Percentiles rank a stretch among this genome's conserved stretches.
Conservation (phyloP, 1,139 yeast species). For the Saccharomyces hybrid region DNA sequence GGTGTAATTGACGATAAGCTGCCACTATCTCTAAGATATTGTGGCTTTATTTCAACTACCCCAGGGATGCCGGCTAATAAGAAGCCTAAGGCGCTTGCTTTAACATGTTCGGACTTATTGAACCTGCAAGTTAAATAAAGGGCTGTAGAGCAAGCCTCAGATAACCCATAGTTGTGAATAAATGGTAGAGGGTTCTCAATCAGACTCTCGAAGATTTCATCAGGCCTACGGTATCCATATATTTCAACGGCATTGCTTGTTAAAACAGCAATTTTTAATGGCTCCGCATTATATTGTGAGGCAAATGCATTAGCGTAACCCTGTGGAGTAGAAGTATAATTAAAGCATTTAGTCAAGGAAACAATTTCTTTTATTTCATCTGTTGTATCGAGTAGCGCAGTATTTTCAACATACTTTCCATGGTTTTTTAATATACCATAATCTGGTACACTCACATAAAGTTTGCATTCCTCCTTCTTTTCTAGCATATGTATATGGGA, state of each 20-base stretch:
- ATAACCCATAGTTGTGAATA: constrained; percentile 49
- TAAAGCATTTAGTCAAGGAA: constrained; percentile 60
- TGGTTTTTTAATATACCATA: constrained; percentile 72
- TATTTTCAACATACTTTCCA: constrained; percentile 69
- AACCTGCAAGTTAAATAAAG: constrained; percentile 73
- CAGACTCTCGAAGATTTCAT: constrained; percentile 61
- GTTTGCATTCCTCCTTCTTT: constrained; percentile 24
- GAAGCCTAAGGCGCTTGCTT: constrained; percentile 35
- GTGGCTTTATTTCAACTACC: constrained; percentile 33
- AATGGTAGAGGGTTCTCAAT: constrained; percentile 50
- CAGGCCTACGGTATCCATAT: constrained; percentile 73
- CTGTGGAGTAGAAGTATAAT: constrained; percentile 64
- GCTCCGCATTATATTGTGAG: constrained; percentile 62
- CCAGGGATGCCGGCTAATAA: constrained; percentile 36
- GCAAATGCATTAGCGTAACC: constrained; percentile 83
- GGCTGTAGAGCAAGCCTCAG: constrained; percentile 83
- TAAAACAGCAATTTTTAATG: constrained; percentile 67
- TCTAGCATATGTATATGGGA: not conserved
- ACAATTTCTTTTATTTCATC: constrained; percentile 67
- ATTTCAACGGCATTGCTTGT: constrained; percentile 74
- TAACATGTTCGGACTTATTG: constrained; percentile 47
- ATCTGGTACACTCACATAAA: constrained; percentile 75
- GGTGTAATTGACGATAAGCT: constrained; percentile 26
- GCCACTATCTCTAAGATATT: constrained; percentile 26
- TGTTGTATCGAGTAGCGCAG: constrained; percentile 60